Evolutionary conservation across 2,329 filamentous ascomycete species (phyloP), one percentile per base, ranked within the genome.

Genomic region (Pyrenochaeta sp.): DNA sequence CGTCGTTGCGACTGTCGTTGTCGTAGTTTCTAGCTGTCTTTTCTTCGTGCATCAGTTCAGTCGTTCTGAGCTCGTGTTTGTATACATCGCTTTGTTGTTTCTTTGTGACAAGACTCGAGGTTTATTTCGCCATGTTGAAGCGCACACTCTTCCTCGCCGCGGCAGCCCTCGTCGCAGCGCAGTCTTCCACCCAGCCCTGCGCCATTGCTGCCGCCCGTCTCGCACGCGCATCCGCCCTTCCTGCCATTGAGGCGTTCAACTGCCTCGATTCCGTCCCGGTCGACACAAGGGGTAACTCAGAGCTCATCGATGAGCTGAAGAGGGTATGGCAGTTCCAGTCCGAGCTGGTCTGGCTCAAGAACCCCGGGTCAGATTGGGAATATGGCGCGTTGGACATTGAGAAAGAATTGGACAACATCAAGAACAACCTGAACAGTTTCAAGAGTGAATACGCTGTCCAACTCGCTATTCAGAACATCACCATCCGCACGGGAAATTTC

Each of bases 401-500:
- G 6, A 58, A 42, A 3, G 66, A 66, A n/a, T 44, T 73, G 26
- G 63, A 72, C 19, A 53, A 60, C 2, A 59, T 74, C 21, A 53
- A 59, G 27, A 48, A 46, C 11, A 61, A 57, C 15, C 56, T 73
- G 28, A 58, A 51, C n/a, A 48, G 60, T 3, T 61, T 21, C 41
- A 23, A 44, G 3, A 71, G 63, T 29, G 71, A 74, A 46, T 74
- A 71, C 36, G 64, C 67, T 5, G 66, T 73, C 10, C 68, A 74
- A 41, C 37, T 59, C 10, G 71, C 58, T 8, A 63, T 67, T 14
- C 51, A 61, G 22, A 48, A 57, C 26, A 56, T 67, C 22, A 59
- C 58, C 1, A 47, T 55, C 8, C 50, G 49, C 8, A 59, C 55
- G 2, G 57, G 60, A 11, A 63, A 67, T 29, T 63, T 50, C 32